These are phyloP conservation scores for Pythium scleroteichum DNA, from an alignment of 352 stramenopile genomes.

Conservation along the genomic window DNA sequence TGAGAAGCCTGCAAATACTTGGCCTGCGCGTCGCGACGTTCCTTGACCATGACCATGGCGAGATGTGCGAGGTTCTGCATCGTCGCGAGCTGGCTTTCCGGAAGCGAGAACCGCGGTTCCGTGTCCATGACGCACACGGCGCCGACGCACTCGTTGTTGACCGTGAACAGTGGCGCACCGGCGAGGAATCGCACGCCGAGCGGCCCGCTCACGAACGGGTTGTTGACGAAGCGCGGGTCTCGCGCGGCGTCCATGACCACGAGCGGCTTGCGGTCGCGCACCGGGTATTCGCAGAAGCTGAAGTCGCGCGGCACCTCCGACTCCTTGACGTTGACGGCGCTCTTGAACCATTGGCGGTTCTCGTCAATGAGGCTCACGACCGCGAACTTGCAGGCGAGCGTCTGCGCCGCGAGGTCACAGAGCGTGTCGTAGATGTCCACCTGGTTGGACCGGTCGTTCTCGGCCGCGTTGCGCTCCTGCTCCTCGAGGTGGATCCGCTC, in stretches of 20 bases:
- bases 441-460: slow-evolving; percentile 37
- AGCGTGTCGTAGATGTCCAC: slow-evolving; percentile 87
- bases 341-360: slow-evolving; percentile 96
- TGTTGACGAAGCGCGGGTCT: slow-evolving; percentile 88
- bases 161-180: slow-evolving; percentile 89
- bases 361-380: slow-evolving; percentile 91
- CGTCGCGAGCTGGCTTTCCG: slow-evolving; percentile 75
- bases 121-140: slow-evolving; percentile 81
- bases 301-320: slow-evolving; percentile 82
- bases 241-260: slow-evolving; percentile 88
- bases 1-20: slow-evolving; percentile 43
- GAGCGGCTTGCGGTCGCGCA: slow-evolving; percentile 69
- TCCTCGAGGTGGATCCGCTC: slow-evolving; percentile 57
- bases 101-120: slow-evolving; percentile 57
- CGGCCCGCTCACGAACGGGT: slow-evolving; percentile 89
- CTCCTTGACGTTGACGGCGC: slow-evolving; percentile 73
- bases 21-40: slow-evolving; percentile 68
- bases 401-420: slow-evolving; percentile 75
- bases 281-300: slow-evolving; percentile 82
- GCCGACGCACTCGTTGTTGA: slow-evolving; percentile 76
- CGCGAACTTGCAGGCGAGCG: slow-evolving; percentile 74
- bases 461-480: slow-evolving; percentile 20
- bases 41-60: slow-evolving; percentile 87
- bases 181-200: slow-evolving; percentile 94
- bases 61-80: slow-evolving; percentile 86